Evolutionary conservation across 768 basidiomycete genomes (phyloP).

Genomic region (Naganishia vaughanmartiniae): DNA sequence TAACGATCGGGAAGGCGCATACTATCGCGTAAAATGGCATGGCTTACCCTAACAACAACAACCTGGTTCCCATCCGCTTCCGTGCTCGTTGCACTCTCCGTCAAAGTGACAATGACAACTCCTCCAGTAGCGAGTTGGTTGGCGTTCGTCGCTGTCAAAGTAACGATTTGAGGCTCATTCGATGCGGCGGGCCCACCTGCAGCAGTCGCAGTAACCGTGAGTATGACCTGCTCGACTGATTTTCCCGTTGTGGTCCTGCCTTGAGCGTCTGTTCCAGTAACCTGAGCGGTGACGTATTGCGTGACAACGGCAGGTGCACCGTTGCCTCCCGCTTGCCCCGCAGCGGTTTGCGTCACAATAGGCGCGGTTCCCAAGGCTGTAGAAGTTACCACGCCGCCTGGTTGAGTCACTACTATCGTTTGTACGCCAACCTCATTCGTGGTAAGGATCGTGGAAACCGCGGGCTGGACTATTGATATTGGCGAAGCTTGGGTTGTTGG

Average conservation of each 20-base stretch:
- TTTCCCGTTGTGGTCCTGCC: slow-evolving; percentile 9
- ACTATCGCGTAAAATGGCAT: neutral
- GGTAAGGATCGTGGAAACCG: neutral
- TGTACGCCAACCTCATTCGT: neutral
- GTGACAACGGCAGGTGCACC: slow-evolving; percentile 14
- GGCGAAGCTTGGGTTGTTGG: neutral
- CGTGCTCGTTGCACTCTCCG: slow-evolving; percentile 18
- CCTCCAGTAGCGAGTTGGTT: slow-evolving; percentile 21
- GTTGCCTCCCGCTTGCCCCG: neutral
- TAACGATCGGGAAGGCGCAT: neutral
- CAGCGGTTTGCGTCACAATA: neutral
- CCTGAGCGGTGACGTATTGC: slow-evolving; percentile 16
- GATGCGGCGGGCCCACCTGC: neutral
- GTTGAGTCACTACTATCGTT: neutral
- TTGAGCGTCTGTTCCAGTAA: slow-evolving; percentile 14
- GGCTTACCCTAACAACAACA: slow-evolving; percentile 25
- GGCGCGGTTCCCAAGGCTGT: slow-evolving; percentile 1
- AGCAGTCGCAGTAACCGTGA: slow-evolving; percentile 22
- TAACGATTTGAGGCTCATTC: slow-evolving; percentile 3
- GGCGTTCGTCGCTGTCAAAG: slow-evolving; percentile 24
- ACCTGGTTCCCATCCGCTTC: slow-evolving; percentile 26
- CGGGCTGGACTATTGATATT: neutral
- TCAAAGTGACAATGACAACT: slow-evolving; percentile 27
- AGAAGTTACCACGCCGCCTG: slow-evolving; percentile 13
- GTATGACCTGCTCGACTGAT: slow-evolving; percentile 4